phyloP scores from a whole-genome alignment of 2,329 filamentous ascomycete genomes.

The Trichoderma brevicompactum region DNA sequence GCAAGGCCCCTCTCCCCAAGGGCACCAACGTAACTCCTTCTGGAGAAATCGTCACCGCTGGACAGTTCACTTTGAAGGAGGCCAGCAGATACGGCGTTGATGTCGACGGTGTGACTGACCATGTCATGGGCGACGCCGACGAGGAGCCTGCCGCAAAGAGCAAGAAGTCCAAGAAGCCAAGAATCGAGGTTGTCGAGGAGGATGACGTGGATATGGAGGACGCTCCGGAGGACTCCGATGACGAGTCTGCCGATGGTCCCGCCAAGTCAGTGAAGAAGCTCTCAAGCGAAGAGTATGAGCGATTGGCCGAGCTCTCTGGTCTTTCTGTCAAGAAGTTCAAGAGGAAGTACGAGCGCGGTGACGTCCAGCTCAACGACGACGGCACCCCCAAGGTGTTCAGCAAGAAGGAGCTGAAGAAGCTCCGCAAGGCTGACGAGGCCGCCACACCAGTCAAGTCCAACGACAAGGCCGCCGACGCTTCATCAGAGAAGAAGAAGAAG shows the following conservation, averaged over 20 bases:
- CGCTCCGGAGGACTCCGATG: constrained; percentile 41
- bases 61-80: constrained; percentile 91
- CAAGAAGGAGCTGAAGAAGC: constrained; percentile 79
- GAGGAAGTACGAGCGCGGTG: constrained; percentile 76
- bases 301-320: constrained; percentile 67
- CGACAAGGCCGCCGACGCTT: constrained; percentile 45
- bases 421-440: constrained; percentile 63
- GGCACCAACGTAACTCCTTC: constrained; percentile 76
- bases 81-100: constrained; percentile 93
- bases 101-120: constrained; percentile 78
- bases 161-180: constrained; percentile 52
- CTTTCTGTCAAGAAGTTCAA: constrained; percentile 77
- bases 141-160: constrained; percentile 35
- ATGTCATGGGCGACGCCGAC: constrained; percentile 45
- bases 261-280: constrained; percentile 47
- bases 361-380: constrained; percentile 68
- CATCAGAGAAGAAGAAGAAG: constrained; percentile 64
- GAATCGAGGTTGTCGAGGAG: constrained; percentile 48
- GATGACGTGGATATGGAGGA: constrained; percentile 53
- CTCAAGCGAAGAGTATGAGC: constrained; percentile 61
- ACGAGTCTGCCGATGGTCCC: constrained; percentile 42
- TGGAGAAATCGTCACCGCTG: constrained; percentile 64
- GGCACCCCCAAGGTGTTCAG: constrained; percentile 69
- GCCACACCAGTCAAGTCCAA: constrained; percentile 53
- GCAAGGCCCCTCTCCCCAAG: constrained; percentile 82